These are phyloP conservation scores for Candida pseudocylindracea DNA, from an alignment of 1,139 yeast genomes.

Conservation along the genomic window DNA sequence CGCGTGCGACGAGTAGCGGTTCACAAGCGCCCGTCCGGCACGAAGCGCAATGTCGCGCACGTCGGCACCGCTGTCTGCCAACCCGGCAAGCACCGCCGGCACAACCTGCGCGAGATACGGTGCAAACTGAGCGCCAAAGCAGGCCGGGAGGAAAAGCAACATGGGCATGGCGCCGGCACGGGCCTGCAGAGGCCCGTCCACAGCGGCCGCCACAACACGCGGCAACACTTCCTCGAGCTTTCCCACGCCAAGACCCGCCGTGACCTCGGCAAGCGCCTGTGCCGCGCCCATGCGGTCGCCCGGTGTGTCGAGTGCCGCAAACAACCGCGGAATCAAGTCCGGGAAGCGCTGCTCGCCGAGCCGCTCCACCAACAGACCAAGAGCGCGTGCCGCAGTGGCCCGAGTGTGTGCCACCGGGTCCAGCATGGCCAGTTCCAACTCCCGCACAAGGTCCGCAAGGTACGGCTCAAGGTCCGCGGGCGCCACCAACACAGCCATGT, in stretches of 20 bases:
- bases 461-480: conserved; percentile 72
- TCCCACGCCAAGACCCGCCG: conserved; percentile 72
- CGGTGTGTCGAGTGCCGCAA: conserved; percentile 61
- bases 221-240: conserved; percentile 85
- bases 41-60: conserved; percentile 80
- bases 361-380: conserved; percentile 90
- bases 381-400: conserved; percentile 93
- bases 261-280: conserved; percentile 87
- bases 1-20: conserved; percentile 82
- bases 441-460: conserved; percentile 51
- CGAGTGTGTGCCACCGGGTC: conserved; percentile 97
- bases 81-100: conserved; percentile 76
- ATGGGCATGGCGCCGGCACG: conserved; percentile 92
- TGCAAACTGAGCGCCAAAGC: conserved; percentile 82
- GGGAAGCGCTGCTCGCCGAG: conserved; percentile 96
- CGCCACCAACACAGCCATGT: conserved; percentile 92
- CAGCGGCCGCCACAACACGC: conserved; percentile 48
- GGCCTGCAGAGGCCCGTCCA: conserved; percentile 40
- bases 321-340: conserved; percentile 60
- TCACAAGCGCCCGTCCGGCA: conserved; percentile 82
- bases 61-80: conserved; percentile 76
- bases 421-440: conserved; percentile 85
- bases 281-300: conserved; percentile 97
- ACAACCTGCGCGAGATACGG: conserved; percentile 73
- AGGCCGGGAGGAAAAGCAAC: conserved; percentile 74